Base-by-base conservation (phyloP, 2,329 filamentous ascomycete genomes). In the Colletotrichum musae region DNA sequence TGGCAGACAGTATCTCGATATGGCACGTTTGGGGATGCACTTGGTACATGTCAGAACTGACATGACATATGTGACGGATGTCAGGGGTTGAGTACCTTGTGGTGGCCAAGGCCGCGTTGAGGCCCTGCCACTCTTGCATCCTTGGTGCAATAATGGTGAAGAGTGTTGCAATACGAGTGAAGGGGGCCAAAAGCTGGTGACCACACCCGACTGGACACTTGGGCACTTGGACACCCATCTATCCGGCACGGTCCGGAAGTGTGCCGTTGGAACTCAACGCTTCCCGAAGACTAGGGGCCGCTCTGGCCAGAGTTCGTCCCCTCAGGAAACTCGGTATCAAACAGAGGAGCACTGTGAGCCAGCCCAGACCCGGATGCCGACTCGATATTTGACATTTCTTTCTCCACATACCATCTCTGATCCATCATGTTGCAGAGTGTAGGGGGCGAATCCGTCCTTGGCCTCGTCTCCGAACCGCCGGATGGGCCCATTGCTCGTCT, bases 41-140 rank as follows among this genome's bases (percentile, higher is more conserved):
- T 52, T 67, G 66, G 50, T 41, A 51, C 13, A 60, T 67, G 32
- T 43, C 41, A 67, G 26, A 36, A 36, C 32, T 36, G 32, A 36
- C 32, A 36, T 36, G 32, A 36, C 32, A 36, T 36, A 36, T 10
- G 32, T 36, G 32, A 36, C 32, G 32, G 32, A 7, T 36, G 32
- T 36, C 7, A 36, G 32, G 32, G 32, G 32, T 36, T 10, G 7
- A 10, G 32, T 36, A 36, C 10, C 32, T 36, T 3, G 21, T 24
- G 21, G 21, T 24, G 21, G 32, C 10, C 32, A 36, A 36, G 6
- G 41, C 43, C 43, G 32, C 18, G 48, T 51, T 13, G 21, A 12
- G 21, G 45, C 45, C 12, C 15, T 1, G 18, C 57, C 45, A 26
- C 7, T 4, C 6, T 53, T 45, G 15, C 28, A 5, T 43, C 26